Conservation (phyloP, 75 land plant species). For the Sequoia sempervirens region DNA sequence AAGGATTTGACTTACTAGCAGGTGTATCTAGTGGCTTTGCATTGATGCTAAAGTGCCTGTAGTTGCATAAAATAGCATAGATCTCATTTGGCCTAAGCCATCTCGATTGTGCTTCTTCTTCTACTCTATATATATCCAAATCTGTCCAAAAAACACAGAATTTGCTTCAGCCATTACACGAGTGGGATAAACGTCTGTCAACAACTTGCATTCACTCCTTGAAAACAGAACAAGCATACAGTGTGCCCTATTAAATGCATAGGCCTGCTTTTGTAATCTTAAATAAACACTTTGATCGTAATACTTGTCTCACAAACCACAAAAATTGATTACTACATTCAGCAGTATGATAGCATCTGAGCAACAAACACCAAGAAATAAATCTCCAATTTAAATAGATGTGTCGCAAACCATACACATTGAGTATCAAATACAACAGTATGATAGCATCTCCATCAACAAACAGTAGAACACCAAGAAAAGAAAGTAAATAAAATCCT, state of each 20-base stretch:
- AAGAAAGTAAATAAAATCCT: background rate
- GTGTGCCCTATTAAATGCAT: background rate
- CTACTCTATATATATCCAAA: conserved; percentile 47
- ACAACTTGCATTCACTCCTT: background rate
- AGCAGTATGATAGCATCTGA: background rate
- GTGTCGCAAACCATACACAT: background rate
- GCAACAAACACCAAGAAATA: background rate
- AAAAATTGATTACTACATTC: background rate
- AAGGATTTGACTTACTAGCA: conserved; percentile 42
- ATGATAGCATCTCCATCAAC: background rate
- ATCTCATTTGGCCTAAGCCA: conserved; percentile 87
- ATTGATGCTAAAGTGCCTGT: conserved; percentile 45
- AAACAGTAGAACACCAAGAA: background rate
- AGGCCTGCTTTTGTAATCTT: background rate
- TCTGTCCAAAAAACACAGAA: conserved; percentile 26
- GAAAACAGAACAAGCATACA: background rate
- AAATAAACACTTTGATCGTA: background rate
- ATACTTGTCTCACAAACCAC: background rate
- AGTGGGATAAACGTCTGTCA: background rate
- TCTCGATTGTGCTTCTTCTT: conserved; percentile 55
- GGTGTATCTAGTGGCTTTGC: conserved; percentile 77
- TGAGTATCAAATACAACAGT: background rate
- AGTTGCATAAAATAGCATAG: conserved; percentile 64
- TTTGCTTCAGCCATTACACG: background rate
- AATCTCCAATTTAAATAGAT: too few species aligned